Percentiles rank a stretch among this genome's conserved stretches.
phyloP scores from a whole-genome alignment of 495 filamentous ascomycete species.

The Aspergillus ostianus region DNA sequence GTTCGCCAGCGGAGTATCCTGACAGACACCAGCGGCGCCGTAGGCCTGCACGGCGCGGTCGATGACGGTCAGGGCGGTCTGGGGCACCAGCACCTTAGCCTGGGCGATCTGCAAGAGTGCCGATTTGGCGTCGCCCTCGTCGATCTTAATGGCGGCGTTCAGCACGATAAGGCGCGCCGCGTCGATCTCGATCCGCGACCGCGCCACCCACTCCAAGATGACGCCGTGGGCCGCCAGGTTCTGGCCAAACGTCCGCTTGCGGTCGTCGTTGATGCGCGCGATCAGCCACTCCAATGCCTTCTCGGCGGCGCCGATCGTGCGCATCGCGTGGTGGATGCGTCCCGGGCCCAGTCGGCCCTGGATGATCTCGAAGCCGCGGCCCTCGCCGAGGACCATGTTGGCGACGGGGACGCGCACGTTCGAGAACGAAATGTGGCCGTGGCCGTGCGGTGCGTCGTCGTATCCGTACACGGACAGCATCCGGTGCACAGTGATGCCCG shows the following conservation, averaged over 20 bases:
- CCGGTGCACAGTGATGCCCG: conserved; percentile 78
- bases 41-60: conserved; percentile 86
- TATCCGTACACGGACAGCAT: conserved; percentile 91
- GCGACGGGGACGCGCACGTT: conserved; percentile 76
- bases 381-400: conserved; percentile 83
- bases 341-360: conserved; percentile 89
- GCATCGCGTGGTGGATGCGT: conserved; percentile 93
- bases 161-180: conserved; percentile 81
- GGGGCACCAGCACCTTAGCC: conserved; percentile 81
- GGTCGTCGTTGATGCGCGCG: conserved; percentile 82
- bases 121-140: conserved; percentile 73
- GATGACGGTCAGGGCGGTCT: conserved; percentile 74
- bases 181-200: conserved; percentile 86
- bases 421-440: conserved; percentile 83
- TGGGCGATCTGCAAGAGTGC: conserved; percentile 83
- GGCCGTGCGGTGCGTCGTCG: conserved; percentile 91
- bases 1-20: conserved; percentile 85
- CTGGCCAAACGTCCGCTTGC: conserved; percentile 83
- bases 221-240: conserved; percentile 78
- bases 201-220: conserved; percentile 90
- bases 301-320: conserved; percentile 83
- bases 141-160: conserved; percentile 88
- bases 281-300: conserved; percentile 85
- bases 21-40: conserved; percentile 81
- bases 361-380: conserved; percentile 95